phyloP scores from a whole-genome alignment of 345 rosid genomes.

The Pugionium dolabratum region DNA sequence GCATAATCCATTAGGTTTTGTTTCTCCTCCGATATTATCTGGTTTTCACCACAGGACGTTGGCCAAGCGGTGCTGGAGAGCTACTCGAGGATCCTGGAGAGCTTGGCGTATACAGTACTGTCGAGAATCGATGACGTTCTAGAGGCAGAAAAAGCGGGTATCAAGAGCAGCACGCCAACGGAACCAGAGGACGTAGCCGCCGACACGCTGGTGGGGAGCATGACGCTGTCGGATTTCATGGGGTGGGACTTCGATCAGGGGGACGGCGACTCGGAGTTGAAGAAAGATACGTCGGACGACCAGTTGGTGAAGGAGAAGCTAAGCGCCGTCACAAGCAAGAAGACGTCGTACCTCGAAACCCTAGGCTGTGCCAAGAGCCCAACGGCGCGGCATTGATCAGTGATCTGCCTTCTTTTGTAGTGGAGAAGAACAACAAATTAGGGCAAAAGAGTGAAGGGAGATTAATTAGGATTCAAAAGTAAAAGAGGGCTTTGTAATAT shows the following conservation, averaged over 20 bases:
- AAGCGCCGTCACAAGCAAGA: slow-evolving; percentile 48
- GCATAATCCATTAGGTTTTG: background rate
- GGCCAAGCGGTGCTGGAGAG: slow-evolving; percentile 94
- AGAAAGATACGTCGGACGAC: slow-evolving; percentile 48
- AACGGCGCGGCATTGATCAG: slow-evolving; percentile 45
- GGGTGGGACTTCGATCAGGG: slow-evolving; percentile 64
- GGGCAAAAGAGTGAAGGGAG: slow-evolving; percentile 2
- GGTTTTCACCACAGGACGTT: slow-evolving; percentile 53
- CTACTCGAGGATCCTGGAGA: slow-evolving; percentile 87
- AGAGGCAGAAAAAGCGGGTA: slow-evolving; percentile 53
- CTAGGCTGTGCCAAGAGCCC: slow-evolving; percentile 72
- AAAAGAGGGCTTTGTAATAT: slow-evolving; percentile 14
- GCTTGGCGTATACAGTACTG: slow-evolving; percentile 81
- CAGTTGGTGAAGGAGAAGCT: slow-evolving; percentile 40
- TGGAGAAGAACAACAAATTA: background rate
- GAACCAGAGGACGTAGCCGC: slow-evolving; percentile 17
- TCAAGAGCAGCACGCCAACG: slow-evolving; percentile 44
- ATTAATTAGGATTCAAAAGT: background rate
- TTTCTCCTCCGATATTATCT: background rate
- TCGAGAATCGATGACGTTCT: slow-evolving; percentile 87
- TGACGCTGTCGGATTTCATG: slow-evolving; percentile 73
- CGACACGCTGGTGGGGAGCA: slow-evolving; percentile 43
- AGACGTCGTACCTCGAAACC: slow-evolving; percentile 62
- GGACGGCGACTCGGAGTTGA: slow-evolving; percentile 36
- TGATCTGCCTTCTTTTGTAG: background rate